Conservation (phyloP, 192 early-diverging fungal genomes). For the Coemansia sp. region DNA sequence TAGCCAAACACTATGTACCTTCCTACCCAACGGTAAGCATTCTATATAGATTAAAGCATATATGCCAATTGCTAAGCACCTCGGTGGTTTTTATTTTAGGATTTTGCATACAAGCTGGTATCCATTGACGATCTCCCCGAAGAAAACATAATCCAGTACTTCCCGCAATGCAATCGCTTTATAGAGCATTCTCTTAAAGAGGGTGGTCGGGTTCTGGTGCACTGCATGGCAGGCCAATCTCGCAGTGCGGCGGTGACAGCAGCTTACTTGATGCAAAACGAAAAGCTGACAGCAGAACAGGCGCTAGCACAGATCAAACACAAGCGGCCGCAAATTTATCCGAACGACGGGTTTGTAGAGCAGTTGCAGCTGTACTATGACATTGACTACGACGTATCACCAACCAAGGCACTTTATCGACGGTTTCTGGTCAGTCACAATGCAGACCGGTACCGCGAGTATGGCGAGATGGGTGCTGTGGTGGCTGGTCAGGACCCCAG, state of each 20-base stretch:
- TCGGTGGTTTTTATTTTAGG: constrained; percentile 1
- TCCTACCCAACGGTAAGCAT: constrained; percentile 29
- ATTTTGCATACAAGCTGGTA: constrained; percentile 58
- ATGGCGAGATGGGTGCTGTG: constrained; percentile 59
- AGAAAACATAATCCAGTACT: constrained; percentile 69
- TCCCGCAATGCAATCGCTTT: constrained; percentile 62
- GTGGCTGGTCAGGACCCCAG: constrained; percentile 57
- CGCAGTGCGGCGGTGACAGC: constrained; percentile 63
- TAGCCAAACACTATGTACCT: constrained; percentile 38
- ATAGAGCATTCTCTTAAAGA: constrained; percentile 51
- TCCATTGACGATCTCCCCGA: constrained; percentile 61
- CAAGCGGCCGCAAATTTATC: constrained; percentile 53
- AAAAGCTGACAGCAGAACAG: constrained; percentile 44
- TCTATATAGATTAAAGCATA: no score
- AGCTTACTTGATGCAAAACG: constrained; percentile 67
- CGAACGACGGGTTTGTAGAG: constrained; percentile 63
- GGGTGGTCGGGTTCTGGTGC: constrained; percentile 62
- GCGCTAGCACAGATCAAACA: constrained; percentile 50
- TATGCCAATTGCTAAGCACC: no score
- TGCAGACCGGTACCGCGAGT: constrained; percentile 57
- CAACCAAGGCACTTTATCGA: constrained; percentile 58
- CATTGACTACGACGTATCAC: constrained; percentile 59
- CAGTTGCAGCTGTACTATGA: constrained; percentile 64
- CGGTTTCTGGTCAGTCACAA: constrained; percentile 63
- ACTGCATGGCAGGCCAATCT: constrained; percentile 71